Percentiles rank a stretch among this genome's conserved stretches.
Conservation (phyloP, 768 basidiomycete species). For the Agrocybe pediades region DNA sequence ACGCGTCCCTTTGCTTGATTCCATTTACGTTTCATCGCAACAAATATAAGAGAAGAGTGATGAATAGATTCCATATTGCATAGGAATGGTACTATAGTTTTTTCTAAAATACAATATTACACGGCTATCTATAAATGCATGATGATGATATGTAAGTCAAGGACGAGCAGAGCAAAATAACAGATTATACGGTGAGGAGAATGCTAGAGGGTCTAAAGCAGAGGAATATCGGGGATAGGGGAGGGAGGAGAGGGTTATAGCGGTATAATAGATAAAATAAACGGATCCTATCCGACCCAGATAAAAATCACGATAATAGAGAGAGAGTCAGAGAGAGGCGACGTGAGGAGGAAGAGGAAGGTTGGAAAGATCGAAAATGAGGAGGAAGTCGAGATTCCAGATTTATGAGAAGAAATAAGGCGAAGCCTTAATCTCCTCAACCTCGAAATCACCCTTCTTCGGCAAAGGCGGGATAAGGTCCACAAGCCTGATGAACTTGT, state of each 20-base stretch:
- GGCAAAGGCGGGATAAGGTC: constrained; percentile 84
- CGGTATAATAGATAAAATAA: not conserved
- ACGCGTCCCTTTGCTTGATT: too few species aligned
- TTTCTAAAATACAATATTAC: constrained; percentile 4
- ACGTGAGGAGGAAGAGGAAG: not conserved
- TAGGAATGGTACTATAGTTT: not conserved
- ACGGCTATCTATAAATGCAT: not conserved
- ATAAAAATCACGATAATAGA: too few species aligned
- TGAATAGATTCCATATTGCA: not conserved
- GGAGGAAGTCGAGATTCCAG: not conserved
- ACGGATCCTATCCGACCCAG: not conserved
- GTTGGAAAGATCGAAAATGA: not conserved
- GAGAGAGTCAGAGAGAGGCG: too few species aligned
- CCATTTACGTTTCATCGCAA: too few species aligned
- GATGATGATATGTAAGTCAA: not conserved
- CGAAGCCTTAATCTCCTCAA: constrained; percentile 77
- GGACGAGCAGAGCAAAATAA: not conserved
- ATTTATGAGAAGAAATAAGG: constrained; percentile 91
- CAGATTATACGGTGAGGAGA: not conserved
- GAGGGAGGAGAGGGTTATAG: not conserved
- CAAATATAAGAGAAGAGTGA: not conserved
- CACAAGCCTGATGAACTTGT: constrained; percentile 73
- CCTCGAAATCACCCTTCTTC: constrained; percentile 82
- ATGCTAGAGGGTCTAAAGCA: too few species aligned
- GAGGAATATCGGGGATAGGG: too few species aligned